Evolutionary conservation across 2,329 filamentous ascomycete genomes (phyloP).

Genomic region (Lanzia echinophila): DNA sequence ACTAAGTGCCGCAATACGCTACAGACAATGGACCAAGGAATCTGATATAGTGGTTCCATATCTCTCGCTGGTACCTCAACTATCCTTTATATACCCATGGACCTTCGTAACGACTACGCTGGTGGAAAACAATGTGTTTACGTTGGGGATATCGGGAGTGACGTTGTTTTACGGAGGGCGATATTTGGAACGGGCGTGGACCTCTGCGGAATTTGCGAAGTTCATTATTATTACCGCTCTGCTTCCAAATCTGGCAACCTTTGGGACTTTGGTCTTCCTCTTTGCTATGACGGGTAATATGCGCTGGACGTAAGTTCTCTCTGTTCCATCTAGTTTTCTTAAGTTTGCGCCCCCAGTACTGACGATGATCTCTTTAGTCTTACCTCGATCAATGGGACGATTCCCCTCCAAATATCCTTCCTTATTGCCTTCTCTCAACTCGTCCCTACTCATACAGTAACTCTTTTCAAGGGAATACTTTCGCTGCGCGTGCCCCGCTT

Average conservation of each 20-base stretch:
- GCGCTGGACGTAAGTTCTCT: slow-evolving; percentile 57
- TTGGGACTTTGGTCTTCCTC: slow-evolving; percentile 66
- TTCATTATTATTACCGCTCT: slow-evolving; percentile 73
- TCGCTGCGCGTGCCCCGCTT: slow-evolving; percentile 77
- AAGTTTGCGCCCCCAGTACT: slow-evolving; percentile 28
- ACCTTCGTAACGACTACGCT: slow-evolving; percentile 79
- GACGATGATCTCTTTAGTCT: slow-evolving; percentile 45
- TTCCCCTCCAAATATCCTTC: slow-evolving; percentile 86
- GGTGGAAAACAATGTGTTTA: slow-evolving; percentile 90
- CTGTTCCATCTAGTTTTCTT: slow-evolving; percentile 13
- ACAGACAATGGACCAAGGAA: slow-evolving; percentile 58
- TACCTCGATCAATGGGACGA: slow-evolving; percentile 79
- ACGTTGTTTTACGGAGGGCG: slow-evolving; percentile 88
- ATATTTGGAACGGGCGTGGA: slow-evolving; percentile 95
- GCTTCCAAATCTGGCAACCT: slow-evolving; percentile 72
- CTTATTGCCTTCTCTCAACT: slow-evolving; percentile 97
- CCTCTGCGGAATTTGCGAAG: slow-evolving; percentile 83
- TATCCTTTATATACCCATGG: slow-evolving; percentile 87
- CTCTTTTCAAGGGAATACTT: slow-evolving; percentile 79
- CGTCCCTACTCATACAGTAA: slow-evolving; percentile 92
- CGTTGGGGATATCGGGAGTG: slow-evolving; percentile 65
- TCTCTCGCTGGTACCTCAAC: slow-evolving; percentile 76
- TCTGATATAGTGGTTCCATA: slow-evolving; percentile 71
- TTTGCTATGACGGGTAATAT: slow-evolving; percentile 62
- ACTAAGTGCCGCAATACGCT: slow-evolving; percentile 73